Percentiles rank a stretch among this genome's conserved stretches.
Conservation (phyloP, 2,329 filamentous ascomycete genomes). For the Elsinoe batatas region DNA sequence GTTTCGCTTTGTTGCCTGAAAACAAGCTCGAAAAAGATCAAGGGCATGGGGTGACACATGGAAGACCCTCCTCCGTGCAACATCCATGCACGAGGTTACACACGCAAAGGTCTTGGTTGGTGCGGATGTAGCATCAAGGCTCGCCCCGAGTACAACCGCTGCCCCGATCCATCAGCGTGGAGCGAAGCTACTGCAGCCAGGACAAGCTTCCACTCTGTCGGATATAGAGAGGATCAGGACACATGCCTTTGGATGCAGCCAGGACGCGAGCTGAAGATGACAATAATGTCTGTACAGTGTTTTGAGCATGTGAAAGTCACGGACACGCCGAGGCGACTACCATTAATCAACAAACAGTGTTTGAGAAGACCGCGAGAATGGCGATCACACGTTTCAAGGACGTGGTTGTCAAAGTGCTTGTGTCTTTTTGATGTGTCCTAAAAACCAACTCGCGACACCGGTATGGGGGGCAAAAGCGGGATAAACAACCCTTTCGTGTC, state of each 20-base stretch:
- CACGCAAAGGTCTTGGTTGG: background rate
- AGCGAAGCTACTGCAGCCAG: slow-evolving; percentile 5
- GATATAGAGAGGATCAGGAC: background rate
- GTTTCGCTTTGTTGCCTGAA: background rate
- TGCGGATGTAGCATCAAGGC: slow-evolving; percentile 1
- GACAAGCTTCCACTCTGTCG: background rate
- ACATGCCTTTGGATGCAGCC: background rate
- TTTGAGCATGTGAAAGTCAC: background rate
- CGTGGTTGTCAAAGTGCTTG: background rate
- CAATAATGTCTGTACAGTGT: background rate
- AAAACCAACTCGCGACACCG: background rate
- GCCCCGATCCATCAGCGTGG: background rate
- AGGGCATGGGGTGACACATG: slow-evolving; percentile 2
- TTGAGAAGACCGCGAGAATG: background rate
- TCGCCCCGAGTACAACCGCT: background rate
- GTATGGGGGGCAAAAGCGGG: background rate
- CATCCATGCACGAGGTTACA: background rate
- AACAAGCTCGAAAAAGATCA: background rate
- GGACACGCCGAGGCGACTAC: background rate
- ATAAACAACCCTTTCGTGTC: background rate
- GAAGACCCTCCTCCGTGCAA: background rate
- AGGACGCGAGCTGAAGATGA: background rate
- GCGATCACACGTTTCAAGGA: slow-evolving; percentile 10
- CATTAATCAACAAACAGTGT: background rate
- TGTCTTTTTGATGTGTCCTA: background rate